Evolutionary conservation across 768 basidiomycete genomes (phyloP), one percentile per base, ranked within the genome.

Genomic region (Basidioascus undulatus): DNA sequence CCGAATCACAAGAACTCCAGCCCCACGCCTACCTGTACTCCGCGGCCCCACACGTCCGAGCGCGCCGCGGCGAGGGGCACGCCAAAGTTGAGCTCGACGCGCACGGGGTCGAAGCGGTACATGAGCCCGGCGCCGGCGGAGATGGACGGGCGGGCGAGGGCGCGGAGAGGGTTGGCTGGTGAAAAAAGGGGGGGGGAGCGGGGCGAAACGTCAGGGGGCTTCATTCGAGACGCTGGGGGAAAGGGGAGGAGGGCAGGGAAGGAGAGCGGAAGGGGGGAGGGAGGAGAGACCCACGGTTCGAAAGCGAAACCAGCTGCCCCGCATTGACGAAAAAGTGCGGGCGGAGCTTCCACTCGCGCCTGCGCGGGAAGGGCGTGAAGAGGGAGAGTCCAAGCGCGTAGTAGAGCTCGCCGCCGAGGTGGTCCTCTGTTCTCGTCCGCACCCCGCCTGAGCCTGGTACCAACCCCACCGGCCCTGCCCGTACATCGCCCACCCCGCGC

Each of bases 21-120:
- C 2, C 78, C 82, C 47, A 86, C 67, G 4, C 82, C 82, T 21
- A 81, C 68, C 56, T 79, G 79, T 34, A 82, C 59, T 7, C 82
- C 83, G 51, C 67, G 71, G 51, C 70, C 65, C 41, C 58, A 50
- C 8, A 70, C 71, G 56, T 81, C 83, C 41, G 69, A 70, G 50
- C 63, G 67, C 34, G 68, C 69, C 2, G 71, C 68, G 3, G 74
- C 66, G 3, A 92, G 62, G 5, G 84, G 84, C 27, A 89, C 63
- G 6, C 83, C 81, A 46, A 89, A 68, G 56, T 87, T 89, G 44
- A 82, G 62, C 57, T 92, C 86, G 21, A 83, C 65, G n/a, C 86
- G 66, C 16, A 82, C 65, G 5, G 80, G 76, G 44, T 81, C 76
- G 47, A 84, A 74, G 27, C 71, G 65, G 53, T 84, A 87, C 25